Evolutionary conservation across 306 rosid genomes (phyloP), one percentile per base, ranked within the genome.

Genomic region (Medicago ruthenica): DNA sequence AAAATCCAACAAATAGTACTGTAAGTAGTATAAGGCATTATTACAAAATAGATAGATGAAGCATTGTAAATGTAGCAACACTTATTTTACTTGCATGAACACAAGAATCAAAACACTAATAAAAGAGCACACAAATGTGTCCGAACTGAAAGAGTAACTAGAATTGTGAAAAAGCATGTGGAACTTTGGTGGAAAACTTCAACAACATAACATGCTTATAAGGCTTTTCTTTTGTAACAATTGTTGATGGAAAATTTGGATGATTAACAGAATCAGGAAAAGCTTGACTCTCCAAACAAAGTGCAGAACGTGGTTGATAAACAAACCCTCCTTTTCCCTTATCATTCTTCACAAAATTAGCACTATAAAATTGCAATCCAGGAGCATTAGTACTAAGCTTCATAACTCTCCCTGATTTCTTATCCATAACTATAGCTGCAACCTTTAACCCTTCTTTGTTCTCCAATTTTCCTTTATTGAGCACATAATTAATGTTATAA

Each of bases 221-320:
- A 75, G 89, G 76, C 79, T 83, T 78, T 65, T 80, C 78, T 1
- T 87, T 89, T 16, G 80, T 87, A 24, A 93, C 89, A 82, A 90
- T 90, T 5, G 90, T 88, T 4, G 98, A 90, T 4, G 96, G 96
- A 64, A 93, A 93, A 79, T 86, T 87, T 27, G 85, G 89, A 59
- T 86, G 98, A 53, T 90, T 90, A 75, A 90, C 92, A 0, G 91
- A 82, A 44, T 92, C 92, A 4, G 96, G 94, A 42, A 86, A 92
- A 3, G 85, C 89, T 61, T 85, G 98, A 61, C 89, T 88, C 86
- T 92, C 96, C 86, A 92, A 80, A 71, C 94, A 88, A 2, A 92
- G 67, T 2, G 80, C 94, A 0, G 79, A 78, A 31, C 81, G 88
- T 12, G 85, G 77, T 54, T 92, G 78, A 62, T 92, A 92, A 27